Conservation (phyloP, 179 eudicot genomes). For the Silene noctiflora region DNA sequence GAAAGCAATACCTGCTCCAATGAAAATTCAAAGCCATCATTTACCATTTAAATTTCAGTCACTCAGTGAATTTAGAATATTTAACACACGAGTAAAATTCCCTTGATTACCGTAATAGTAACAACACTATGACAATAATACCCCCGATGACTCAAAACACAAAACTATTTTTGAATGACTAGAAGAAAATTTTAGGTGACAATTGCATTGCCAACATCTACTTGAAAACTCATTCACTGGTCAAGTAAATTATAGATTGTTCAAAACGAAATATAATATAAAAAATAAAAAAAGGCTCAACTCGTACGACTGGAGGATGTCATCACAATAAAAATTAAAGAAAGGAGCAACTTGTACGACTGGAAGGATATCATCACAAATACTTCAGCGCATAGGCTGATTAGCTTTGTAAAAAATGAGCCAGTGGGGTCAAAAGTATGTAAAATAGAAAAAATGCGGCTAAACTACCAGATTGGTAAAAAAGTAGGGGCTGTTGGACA, state of each 20-base stretch:
- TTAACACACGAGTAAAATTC: not conserved
- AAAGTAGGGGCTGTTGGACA: no score
- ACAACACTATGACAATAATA: no score
- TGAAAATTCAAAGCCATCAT: not conserved
- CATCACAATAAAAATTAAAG: no score
- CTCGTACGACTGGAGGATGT: not conserved
- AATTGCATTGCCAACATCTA: not conserved
- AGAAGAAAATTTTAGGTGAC: no score
- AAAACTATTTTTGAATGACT: no score
- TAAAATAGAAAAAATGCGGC: no score
- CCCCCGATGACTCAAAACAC: no score
- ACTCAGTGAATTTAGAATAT: not conserved
- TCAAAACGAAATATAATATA: not conserved
- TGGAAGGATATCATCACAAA: no score
- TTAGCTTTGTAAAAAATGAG: no score
- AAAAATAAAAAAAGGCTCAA: not conserved
- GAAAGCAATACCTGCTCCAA: constrained; percentile 41
- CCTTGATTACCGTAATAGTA: not conserved
- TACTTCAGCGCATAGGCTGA: not conserved
- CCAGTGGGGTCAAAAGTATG: no score
- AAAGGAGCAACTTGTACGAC: no score
- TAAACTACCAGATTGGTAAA: no score
- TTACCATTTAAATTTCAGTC: not conserved
- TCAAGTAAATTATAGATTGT: not conserved
- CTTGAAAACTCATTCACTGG: not conserved